Evolutionary conservation across 1,284 basidiomycete species (phyloP).

Genomic region (Heterobasidion parviporum): DNA sequence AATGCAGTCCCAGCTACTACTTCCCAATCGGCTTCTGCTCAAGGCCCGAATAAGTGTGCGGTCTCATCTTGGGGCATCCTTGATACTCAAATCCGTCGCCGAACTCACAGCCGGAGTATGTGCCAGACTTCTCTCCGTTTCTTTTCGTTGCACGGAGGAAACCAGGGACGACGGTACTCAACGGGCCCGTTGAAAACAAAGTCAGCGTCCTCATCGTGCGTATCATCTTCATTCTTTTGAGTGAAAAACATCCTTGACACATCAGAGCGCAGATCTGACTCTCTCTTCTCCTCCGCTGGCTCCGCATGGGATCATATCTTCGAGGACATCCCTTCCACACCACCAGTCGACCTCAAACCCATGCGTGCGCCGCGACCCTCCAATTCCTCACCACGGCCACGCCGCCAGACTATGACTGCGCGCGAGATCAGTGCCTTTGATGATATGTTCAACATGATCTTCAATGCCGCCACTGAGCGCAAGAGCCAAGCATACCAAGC

Average conservation of each 20-base stretch:
- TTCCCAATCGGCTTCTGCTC: too few species aligned
- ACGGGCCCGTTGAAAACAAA: background rate
- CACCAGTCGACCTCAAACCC: constrained; percentile 10
- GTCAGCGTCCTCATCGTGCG: too few species aligned
- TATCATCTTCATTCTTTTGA: too few species aligned
- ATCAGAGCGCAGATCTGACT: background rate
- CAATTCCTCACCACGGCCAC: constrained; percentile 11
- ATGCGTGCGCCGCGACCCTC: constrained; percentile 5
- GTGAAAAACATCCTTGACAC: too few species aligned
- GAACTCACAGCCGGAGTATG: background rate
- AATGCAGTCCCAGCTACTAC: too few species aligned
- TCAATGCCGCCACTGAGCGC: constrained; percentile 36
- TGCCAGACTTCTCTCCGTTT: background rate
- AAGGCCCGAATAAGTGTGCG: too few species aligned
- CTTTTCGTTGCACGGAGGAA: background rate
- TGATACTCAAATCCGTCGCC: background rate
- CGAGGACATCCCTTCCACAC: constrained; percentile 27
- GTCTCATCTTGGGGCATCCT: too few species aligned
- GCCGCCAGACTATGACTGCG: constrained; percentile 56
- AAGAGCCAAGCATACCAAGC: constrained; percentile 12
- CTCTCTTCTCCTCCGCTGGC: background rate
- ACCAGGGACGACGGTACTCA: background rate
- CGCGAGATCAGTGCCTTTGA: constrained; percentile 58
- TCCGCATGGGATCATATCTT: constrained; percentile 54
- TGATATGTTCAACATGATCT: constrained; percentile 67